Percentiles rank a stretch among this genome's conserved stretches.
Conservation (phyloP, 2,329 filamentous ascomycete species). For the Hypocrella siamensis region DNA sequence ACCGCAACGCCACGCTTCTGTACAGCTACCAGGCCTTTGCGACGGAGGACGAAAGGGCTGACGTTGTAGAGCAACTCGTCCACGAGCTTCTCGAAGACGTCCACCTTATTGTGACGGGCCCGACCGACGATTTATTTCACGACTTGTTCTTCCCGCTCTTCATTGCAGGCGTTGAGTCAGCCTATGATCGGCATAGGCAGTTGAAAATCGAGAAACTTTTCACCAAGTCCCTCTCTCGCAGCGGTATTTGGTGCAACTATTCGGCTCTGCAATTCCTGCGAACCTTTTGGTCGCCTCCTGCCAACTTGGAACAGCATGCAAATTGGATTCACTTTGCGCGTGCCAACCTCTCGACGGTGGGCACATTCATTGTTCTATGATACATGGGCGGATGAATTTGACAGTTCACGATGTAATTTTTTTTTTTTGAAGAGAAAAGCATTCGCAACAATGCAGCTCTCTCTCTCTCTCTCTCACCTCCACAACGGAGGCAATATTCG, state of each 20-base stretch:
- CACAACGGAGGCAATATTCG: no score
- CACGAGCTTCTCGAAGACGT: conserved; percentile 2
- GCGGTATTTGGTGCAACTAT: conserved; percentile 5
- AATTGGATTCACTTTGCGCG: conserved; percentile 4
- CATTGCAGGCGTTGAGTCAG: conserved; percentile 4
- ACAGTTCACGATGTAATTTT: no score
- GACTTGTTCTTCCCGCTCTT: conserved; percentile 6
- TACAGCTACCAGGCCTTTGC: conserved; percentile 9
- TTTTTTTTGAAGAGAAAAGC: no score
- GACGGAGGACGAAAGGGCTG: background rate
- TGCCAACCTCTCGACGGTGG: conserved; percentile 1
- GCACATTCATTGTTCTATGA: conserved; percentile 3
- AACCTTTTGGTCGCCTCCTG: conserved; percentile 1
- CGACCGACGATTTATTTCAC: conserved; percentile 3
- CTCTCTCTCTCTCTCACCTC: no score
- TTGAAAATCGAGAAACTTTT: conserved; percentile 2
- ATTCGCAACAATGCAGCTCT: no score
- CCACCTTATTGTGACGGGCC: conserved; percentile 1
- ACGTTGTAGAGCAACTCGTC: background rate
- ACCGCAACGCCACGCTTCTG: conserved; percentile 8
- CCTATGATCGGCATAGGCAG: background rate
- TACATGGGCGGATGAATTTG: no score
- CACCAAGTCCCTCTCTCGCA: conserved; percentile 1
- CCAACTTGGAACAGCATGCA: background rate
- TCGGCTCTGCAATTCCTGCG: conserved; percentile 4